Conservation (phyloP, 441 rosid species). For the Corymbia calophylla region DNA sequence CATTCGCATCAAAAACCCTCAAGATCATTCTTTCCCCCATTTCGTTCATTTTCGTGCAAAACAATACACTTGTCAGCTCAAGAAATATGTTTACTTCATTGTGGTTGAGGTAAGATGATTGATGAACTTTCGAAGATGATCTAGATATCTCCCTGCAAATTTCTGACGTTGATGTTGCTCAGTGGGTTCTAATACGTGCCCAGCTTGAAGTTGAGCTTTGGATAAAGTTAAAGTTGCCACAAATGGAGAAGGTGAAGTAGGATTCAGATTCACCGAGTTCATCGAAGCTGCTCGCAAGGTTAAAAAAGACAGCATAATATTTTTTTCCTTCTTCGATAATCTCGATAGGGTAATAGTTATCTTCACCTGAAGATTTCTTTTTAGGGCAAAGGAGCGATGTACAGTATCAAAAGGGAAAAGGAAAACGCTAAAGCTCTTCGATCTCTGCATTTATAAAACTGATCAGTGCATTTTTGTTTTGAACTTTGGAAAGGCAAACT, state of each 20-base stretch:
- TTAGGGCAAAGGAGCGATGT: not conserved
- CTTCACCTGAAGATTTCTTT: not conserved
- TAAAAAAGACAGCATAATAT: not conserved
- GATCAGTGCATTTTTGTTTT: not conserved
- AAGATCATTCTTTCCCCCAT: not conserved
- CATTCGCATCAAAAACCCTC: not conserved
- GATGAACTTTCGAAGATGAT: not conserved
- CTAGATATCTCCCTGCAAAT: not conserved
- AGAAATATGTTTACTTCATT: not conserved
- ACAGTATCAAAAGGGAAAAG: not conserved
- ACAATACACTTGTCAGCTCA: not conserved
- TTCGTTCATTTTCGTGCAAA: not conserved
- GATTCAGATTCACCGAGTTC: not conserved
- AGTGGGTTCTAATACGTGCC: not conserved
- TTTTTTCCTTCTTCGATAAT: not conserved
- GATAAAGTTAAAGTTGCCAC: not conserved
- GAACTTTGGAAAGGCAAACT: not conserved
- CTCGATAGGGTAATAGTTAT: not conserved
- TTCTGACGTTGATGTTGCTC: not conserved
- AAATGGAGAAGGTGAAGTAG: not conserved
- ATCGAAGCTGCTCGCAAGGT: not conserved
- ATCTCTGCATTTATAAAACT: not conserved
- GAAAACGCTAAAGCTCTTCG: not conserved
- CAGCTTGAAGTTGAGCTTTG: not conserved
- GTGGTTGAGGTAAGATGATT: not conserved